Conservation (phyloP, 2,329 filamentous ascomycete genomes). For the Aspergillus terreus region DNA sequence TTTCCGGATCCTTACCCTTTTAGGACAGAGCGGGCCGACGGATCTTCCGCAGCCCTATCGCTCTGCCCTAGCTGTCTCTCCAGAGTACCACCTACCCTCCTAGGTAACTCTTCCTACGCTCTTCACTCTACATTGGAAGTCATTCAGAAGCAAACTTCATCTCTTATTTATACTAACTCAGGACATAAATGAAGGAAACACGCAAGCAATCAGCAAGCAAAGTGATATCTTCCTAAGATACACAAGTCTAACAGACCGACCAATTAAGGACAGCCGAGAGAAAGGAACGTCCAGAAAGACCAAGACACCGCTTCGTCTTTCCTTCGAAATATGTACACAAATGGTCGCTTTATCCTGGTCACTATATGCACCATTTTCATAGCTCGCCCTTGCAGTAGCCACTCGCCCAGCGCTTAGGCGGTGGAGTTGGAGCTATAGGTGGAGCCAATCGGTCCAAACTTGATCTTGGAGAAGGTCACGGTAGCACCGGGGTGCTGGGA, state of each 20-base stretch:
- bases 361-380: not conserved
- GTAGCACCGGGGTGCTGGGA: conserved; percentile 43
- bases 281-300: not conserved
- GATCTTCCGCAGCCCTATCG: conserved; percentile 15
- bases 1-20: conserved; percentile 2
- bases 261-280: not conserved
- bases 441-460: conserved; percentile 54
- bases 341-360: not conserved
- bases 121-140: not conserved
- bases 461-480: conserved; percentile 58
- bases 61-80: not conserved
- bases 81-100: not conserved
- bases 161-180: conserved; percentile 1
- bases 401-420: conserved; percentile 1
- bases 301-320: conserved; percentile 1
- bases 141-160: not conserved
- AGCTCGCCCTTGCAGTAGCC: not conserved
- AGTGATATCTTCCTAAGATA: not conserved
- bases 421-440: conserved; percentile 36
- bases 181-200: not conserved
- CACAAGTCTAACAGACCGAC: not conserved
- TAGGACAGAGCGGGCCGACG: conserved; percentile 18
- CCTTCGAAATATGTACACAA: conserved; percentile 4
- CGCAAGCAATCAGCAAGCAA: not conserved
- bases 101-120: not conserved